A percentile compares a stretch with the other conserved stretches of the same genome.
Conservation (phyloP, 78 protist genomes). For the Mantamonas sphyraenae region DNA sequence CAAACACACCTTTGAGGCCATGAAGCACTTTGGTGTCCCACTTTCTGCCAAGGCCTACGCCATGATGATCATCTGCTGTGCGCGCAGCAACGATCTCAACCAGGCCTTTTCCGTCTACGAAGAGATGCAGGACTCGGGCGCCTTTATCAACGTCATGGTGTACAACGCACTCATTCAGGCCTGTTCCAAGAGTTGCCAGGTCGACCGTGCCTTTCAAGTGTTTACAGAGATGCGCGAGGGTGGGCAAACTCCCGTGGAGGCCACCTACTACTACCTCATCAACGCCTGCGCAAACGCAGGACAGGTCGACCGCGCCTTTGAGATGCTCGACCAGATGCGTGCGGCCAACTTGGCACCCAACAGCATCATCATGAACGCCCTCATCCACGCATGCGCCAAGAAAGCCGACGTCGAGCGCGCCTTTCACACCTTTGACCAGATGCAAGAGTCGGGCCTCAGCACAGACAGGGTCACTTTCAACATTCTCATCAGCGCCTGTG, state of each 20-base stretch:
- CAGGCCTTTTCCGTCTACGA: not conserved
- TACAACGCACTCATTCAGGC: not conserved
- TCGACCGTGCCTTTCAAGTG: not conserved
- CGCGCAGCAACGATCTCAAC: not conserved
- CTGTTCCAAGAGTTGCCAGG: not conserved
- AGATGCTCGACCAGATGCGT: not conserved
- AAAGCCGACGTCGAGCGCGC: not conserved
- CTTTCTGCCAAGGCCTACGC: too few species aligned
- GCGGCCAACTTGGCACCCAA: not conserved
- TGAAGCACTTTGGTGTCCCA: too few species aligned
- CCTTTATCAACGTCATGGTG: not conserved
- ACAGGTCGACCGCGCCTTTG: not conserved
- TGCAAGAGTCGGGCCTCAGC: too few species aligned
- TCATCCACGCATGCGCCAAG: constrained; percentile 6
- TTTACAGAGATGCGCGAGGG: not conserved
- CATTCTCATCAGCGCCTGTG: not conserved
- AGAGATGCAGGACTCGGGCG: not conserved
- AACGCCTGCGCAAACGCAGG: not conserved
- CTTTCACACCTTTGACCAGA: not conserved
- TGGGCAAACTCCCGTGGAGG: not conserved
- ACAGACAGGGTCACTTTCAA: too few species aligned
- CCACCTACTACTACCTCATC: not conserved
- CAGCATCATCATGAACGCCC: not conserved
- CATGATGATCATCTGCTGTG: too few species aligned
- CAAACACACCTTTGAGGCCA: too few species aligned